phyloP scores from a whole-genome alignment of 2,329 filamentous ascomycete genomes.

The Phialophora expanda region DNA sequence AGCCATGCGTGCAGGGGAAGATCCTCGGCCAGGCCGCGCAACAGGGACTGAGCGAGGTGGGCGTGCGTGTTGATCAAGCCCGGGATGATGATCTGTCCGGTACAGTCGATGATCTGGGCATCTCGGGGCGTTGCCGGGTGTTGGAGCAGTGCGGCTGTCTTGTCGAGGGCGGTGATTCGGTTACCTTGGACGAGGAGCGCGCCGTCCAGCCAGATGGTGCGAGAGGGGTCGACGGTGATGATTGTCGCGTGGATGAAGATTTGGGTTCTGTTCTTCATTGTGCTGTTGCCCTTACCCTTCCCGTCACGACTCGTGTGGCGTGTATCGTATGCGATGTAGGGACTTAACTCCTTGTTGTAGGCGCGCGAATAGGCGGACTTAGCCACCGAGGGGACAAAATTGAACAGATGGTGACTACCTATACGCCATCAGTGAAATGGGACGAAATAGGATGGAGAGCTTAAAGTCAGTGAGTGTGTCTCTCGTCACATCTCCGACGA shows the following conservation, averaged over 20 bases:
- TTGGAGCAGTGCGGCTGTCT: slow-evolving; percentile 21
- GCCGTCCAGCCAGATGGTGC: slow-evolving; percentile 32
- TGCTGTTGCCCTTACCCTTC: no score
- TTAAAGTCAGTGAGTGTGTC: no score
- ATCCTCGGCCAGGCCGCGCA: slow-evolving; percentile 44
- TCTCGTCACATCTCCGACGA: no score
- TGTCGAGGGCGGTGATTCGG: slow-evolving; percentile 28
- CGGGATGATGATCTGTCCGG: slow-evolving; percentile 45
- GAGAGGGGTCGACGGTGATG: slow-evolving; percentile 28
- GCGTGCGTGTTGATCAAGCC: slow-evolving; percentile 48
- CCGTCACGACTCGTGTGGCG: slow-evolving; percentile 26
- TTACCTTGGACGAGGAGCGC: slow-evolving; percentile 25
- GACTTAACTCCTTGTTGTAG: background rate
- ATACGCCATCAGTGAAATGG: no score
- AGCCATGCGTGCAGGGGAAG: slow-evolving; percentile 41
- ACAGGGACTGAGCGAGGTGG: slow-evolving; percentile 46
- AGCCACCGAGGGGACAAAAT: no score
- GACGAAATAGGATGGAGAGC: no score
- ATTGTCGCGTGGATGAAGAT: slow-evolving; percentile 34
- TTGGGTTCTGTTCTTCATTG: slow-evolving; percentile 35
- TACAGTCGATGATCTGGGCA: slow-evolving; percentile 40
- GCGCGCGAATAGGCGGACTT: background rate
- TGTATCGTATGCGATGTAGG: background rate
- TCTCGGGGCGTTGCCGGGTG: slow-evolving; percentile 21
- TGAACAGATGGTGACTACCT: no score